Base-by-base conservation (phyloP, 768 basidiomycete species). In the Boletus subparvulus region DNA sequence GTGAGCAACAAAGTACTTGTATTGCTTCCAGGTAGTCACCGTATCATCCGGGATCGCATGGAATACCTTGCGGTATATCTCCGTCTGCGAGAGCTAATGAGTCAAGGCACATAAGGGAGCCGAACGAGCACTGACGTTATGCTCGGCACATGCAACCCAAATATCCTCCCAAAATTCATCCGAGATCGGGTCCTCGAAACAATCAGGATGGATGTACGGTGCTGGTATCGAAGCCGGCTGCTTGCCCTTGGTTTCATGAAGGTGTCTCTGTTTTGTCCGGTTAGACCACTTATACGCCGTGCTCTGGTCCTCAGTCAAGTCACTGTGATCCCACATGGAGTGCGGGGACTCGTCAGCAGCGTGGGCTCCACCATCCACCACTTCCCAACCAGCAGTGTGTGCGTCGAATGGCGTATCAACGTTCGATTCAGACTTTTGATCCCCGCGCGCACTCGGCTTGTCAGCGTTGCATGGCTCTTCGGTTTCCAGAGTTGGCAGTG, bases 61-160 rank as follows among this genome's bases (percentile, higher is more conserved):
- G 77, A 99, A 99, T 4, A 98, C 94, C 68, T 91, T 95, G 53
- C 94, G 87, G 74, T 84, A 98, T 61, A 98, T 93, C 69, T 96
- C 92, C 59, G 96, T 99, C 94, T 95, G 57, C 12, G 54, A 49
- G 14, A 52, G 50, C 33, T 7, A 14, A n/a, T 58, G 6, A 61
- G 59, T 12, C 45, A n/a, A 30, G 26, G 24, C 13, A 50, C 6
- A 5, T 30, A 13, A 5, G n/a, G 16, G 33, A 43, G 47, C 13
- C 14, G 28, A 42, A 26, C 17, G 33, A 59, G 35, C 33, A 77
- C 90, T 59, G 51, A 95, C 94, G 70, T 98, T 99, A 64, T 94
- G 88, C 21, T 83, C 83, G 1, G 96, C 94, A 47, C 84, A 86
- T 14, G 91, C 85, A 3, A 88, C 78, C 96, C 97, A 99, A 37